These are phyloP conservation scores for Cryptococcus sp. DNA, from an alignment of 1,284 basidiomycete genomes.

Conservation along the genomic window DNA sequence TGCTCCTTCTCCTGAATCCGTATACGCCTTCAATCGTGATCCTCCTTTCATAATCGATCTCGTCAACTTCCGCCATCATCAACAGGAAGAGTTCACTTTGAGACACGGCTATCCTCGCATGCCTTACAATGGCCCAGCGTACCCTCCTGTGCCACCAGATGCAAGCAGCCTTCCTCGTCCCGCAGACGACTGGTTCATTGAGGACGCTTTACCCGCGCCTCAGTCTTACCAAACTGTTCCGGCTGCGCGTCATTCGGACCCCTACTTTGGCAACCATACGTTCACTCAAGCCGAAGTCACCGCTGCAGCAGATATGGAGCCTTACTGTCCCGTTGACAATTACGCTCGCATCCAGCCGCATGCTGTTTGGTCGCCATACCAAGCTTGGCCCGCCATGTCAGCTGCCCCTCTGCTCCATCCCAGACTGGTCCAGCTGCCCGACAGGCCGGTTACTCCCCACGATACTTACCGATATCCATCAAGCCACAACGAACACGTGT, in stretches of 20 bases:
- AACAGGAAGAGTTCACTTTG: conserved; percentile 14
- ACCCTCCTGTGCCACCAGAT: conserved; percentile 14
- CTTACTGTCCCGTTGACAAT: not conserved
- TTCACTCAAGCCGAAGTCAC: not conserved
- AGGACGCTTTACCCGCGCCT: conserved; percentile 1
- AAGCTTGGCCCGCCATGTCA: not conserved
- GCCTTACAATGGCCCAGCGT: conserved; percentile 13
- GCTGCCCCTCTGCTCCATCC: conserved; percentile 16
- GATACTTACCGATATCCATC: conserved; percentile 25
- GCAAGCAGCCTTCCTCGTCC: conserved; percentile 13
- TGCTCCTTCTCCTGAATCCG: not conserved
- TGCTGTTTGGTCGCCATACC: conserved; percentile 16
- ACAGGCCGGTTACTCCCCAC: conserved; percentile 21
- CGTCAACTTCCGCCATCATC: not conserved
- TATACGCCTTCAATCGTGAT: conserved; percentile 3
- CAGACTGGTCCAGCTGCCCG: conserved; percentile 14
- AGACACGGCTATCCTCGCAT: conserved; percentile 11
- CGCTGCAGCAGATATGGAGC: not conserved
- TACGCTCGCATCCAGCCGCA: too few relatives aligned
- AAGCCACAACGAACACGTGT: conserved; percentile 17
- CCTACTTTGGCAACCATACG: not conserved
- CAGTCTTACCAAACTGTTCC: too few relatives aligned
- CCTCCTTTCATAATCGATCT: conserved; percentile 18
- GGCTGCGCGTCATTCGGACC: too few relatives aligned
- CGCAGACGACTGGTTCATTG: conserved; percentile 10